Conservation (phyloP, 352 stramenopile genomes). For the Saprolegnia parasitica region DNA sequence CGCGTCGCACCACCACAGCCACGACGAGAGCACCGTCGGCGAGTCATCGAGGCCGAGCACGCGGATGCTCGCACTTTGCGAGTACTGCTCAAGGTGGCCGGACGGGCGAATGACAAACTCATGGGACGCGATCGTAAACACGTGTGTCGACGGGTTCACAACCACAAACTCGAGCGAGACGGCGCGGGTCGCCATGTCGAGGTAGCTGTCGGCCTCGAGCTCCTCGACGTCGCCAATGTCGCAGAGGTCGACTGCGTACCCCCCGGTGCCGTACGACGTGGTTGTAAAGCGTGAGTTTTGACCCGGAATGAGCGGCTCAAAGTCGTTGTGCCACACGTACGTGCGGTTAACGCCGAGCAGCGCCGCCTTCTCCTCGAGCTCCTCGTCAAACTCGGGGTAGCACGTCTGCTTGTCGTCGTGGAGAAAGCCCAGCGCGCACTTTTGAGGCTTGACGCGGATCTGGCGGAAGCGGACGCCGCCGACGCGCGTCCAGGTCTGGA, state of each 20-base stretch:
- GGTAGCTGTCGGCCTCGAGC: constrained; percentile 62
- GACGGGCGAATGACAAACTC: constrained; percentile 77
- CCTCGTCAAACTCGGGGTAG: constrained; percentile 63
- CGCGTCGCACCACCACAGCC: constrained; percentile 39
- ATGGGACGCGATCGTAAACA: constrained; percentile 83
- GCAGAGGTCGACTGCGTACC: constrained; percentile 74
- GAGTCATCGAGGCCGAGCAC: constrained; percentile 65
- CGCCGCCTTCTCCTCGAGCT: constrained; percentile 45
- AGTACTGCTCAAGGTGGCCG: constrained; percentile 74
- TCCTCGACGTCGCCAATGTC: constrained; percentile 46
- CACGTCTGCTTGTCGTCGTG: constrained; percentile 35
- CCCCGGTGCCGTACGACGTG: constrained; percentile 56
- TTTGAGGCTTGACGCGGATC: constrained; percentile 67
- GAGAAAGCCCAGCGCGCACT: constrained; percentile 47
- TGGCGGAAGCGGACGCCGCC: constrained; percentile 77
- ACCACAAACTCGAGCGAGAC: constrained; percentile 83
- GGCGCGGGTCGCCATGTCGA: constrained; percentile 74
- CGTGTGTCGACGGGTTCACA: constrained; percentile 82
- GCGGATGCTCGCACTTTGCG: constrained; percentile 75
- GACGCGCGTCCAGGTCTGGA: constrained; percentile 60
- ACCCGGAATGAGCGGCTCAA: constrained; percentile 40
- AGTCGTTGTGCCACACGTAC: constrained; percentile 64
- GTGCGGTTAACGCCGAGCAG: constrained; percentile 41
- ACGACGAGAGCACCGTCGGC: constrained; percentile 6
- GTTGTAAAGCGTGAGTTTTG: constrained; percentile 42